Evolutionary conservation across 345 rosid genomes (phyloP).

Genomic region (Boechera stricta): DNA sequence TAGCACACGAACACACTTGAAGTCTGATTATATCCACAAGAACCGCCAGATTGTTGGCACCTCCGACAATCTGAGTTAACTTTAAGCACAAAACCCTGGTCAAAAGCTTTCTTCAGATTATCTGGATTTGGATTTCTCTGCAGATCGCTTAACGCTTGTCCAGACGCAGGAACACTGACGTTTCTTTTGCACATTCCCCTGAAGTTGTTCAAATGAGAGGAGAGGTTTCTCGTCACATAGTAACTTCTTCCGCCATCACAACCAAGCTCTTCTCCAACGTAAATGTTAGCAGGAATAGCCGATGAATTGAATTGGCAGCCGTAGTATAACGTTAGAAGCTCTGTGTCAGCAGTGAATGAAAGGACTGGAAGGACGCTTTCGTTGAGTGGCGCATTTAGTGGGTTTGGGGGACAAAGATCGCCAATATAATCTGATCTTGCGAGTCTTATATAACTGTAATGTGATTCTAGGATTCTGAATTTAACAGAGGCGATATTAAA

Average conservation of each 20-base stretch:
- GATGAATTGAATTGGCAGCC: slow-evolving; percentile 18
- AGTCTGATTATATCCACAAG: slow-evolving; percentile 44
- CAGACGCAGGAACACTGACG: slow-evolving; percentile 29
- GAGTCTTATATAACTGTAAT: not conserved
- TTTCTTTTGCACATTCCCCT: slow-evolving; percentile 10
- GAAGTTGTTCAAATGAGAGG: not conserved
- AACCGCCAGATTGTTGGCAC: slow-evolving; percentile 36
- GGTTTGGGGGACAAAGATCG: slow-evolving; percentile 36
- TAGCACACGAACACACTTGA: slow-evolving; percentile 36
- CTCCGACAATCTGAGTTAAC: not conserved
- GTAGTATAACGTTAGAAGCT: slow-evolving; percentile 43
- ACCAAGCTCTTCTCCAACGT: not conserved
- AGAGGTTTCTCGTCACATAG: slow-evolving; percentile 1
- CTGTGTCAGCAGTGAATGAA: not conserved
- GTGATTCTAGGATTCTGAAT: slow-evolving; percentile 39
- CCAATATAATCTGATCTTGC: slow-evolving; percentile 45
- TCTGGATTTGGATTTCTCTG: not conserved
- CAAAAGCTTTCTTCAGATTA: slow-evolving; percentile 25
- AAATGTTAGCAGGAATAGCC: not conserved
- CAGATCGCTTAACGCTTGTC: not conserved
- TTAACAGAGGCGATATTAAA: slow-evolving; percentile 28
- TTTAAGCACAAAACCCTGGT: not conserved
- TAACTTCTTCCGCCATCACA: slow-evolving; percentile 6
- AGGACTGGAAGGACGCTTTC: not conserved
- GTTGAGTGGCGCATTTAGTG: slow-evolving; percentile 28